Evolutionary conservation across 2,329 filamentous ascomycete genomes (phyloP), one percentile per base, ranked within the genome.

Genomic region (Aspergillus novofumigatus): DNA sequence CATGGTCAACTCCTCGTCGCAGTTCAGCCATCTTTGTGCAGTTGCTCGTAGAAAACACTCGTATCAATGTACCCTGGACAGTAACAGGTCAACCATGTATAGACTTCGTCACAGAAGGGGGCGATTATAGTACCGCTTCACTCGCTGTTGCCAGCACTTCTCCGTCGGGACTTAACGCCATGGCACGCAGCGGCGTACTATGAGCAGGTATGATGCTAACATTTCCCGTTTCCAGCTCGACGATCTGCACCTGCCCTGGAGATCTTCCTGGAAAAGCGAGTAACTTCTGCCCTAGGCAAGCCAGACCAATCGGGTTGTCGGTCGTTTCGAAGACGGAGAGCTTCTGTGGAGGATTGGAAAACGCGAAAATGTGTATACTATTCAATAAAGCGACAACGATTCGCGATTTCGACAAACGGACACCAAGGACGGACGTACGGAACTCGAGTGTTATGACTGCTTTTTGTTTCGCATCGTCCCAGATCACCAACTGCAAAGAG

Each of bases 181-280:
- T 81, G 45, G 92, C 91, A 59, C 89, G 85, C 20, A 99, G 78
- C 0, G 89, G 81, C 0, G 89, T 88, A 4, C 88, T 87, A 72
- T 99, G 94, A 3, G 93, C 94, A 1, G 92, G 91, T 58, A 97
- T 91, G 71, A 99, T 96, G 76, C 89, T 95, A 62, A 97, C 91
- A 66, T 90, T 93, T 51, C 87, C 86, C 0, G 86, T 91, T 20
- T 81, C 80, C 10, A 95, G 76, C 65, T 95, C 87, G 52, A 96
- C 88, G 1, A 97, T 78, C 72, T 97, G 92, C 28, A 97, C 88
- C 68, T 99, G 94, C 11, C 94, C 94, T 0, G 85, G 77, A 0
- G 89, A 92, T 53, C 91, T 84, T n/a, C 93, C 93, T 0, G 93
- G 93, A 61, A 97, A 94, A 0, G 88, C 90, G 6, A 96, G 79